A percentile compares a stretch with the other conserved stretches of the same genome.
Conservation (phyloP, 73 alveolate genomes). For the Paramecium primaurelia region DNA sequence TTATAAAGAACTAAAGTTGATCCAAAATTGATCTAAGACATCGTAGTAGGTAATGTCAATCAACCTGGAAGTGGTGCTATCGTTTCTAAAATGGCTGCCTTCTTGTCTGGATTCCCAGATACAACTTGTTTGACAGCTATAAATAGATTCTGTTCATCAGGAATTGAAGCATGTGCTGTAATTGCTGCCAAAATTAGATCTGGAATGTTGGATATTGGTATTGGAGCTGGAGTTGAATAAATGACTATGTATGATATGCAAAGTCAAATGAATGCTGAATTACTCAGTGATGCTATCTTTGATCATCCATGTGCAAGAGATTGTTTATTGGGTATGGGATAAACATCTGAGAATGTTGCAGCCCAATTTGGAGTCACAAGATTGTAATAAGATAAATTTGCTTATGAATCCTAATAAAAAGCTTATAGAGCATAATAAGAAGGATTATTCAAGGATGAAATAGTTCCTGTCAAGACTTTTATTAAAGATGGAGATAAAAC, state of each 20-base stretch:
- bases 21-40: slow-evolving; percentile 91
- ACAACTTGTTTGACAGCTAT: slow-evolving; percentile 90
- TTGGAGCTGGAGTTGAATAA: slow-evolving; percentile 99
- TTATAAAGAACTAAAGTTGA: slow-evolving; percentile 82
- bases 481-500: slow-evolving; percentile 78
- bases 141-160: slow-evolving; percentile 98
- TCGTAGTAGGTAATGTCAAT: slow-evolving; percentile 97
- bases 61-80: slow-evolving; percentile 97
- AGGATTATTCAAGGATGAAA: slow-evolving; percentile 92
- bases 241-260: slow-evolving; percentile 97
- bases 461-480: slow-evolving; percentile 86
- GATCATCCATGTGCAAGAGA: slow-evolving; percentile 95
- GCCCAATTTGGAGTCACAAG: slow-evolving; percentile 93
- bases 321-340: slow-evolving; percentile 99
- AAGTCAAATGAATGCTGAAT: slow-evolving; percentile 91
- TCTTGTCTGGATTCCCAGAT: slow-evolving; percentile 95
- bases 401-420: slow-evolving; percentile 93
- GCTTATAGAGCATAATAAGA: slow-evolving; percentile 89
- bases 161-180: slow-evolving; percentile 94
- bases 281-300: slow-evolving; percentile 80
- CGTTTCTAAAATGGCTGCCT: slow-evolving; percentile 93
- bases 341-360: slow-evolving; percentile 98
- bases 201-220: slow-evolving; percentile 94
- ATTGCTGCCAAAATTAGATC: slow-evolving; percentile 90
- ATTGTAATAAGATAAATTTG: slow-evolving; percentile 93